phyloP scores from a whole-genome alignment of 345 rosid genomes.

The Mallotus nudiflorus region DNA sequence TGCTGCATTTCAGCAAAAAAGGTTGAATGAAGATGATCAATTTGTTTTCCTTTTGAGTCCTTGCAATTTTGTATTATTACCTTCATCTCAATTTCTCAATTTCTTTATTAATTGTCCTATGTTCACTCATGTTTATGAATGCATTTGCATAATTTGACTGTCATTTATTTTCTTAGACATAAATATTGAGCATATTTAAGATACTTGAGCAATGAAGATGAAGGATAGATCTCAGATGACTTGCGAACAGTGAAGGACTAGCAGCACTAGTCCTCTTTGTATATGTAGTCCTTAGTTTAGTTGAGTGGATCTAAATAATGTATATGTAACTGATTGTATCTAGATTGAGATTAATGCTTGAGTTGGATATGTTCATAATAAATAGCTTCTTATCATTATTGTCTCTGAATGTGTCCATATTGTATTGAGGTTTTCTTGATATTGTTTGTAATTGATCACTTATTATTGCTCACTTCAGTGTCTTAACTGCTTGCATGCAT shows the following conservation, averaged over 20 bases:
- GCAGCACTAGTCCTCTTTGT: neutral
- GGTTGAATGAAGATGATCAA: neutral
- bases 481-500: neutral
- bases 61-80: neutral
- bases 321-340: too few relatives aligned
- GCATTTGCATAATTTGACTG: too few relatives aligned
- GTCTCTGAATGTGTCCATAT: neutral
- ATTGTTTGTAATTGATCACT: neutral
- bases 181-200: too few relatives aligned
- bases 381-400: neutral
- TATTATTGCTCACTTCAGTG: neutral
- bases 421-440: neutral
- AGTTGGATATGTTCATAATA: neutral
- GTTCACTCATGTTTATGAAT: too few relatives aligned
- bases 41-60: neutral
- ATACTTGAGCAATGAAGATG: neutral
- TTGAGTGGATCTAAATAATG: too few relatives aligned
- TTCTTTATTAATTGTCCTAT: too few relatives aligned
- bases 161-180: too few relatives aligned
- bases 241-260: neutral
- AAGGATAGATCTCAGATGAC: neutral
- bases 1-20: neutral
- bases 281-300: too few relatives aligned
- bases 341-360: neutral
- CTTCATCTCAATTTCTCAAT: neutral